phyloP scores from a whole-genome alignment of 331 rosid species.

The Ulmus americana region DNA sequence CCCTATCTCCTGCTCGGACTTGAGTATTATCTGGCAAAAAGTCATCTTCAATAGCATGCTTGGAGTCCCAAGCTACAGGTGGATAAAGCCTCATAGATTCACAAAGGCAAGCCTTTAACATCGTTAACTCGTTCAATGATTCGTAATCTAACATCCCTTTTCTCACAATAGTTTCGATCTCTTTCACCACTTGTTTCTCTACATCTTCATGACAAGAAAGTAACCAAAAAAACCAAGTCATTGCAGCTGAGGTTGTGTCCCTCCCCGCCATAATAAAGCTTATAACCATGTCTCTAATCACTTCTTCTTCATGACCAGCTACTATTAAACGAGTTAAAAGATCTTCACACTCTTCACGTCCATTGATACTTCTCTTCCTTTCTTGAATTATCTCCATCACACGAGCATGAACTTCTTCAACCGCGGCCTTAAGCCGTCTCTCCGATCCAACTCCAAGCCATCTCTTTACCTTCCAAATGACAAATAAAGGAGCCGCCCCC shows the following conservation, averaged over 20 bases:
- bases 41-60: conserved; percentile 61
- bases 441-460: conserved; percentile 77
- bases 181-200: conserved; percentile 42
- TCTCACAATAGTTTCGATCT: conserved; percentile 17
- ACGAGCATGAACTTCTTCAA: conserved; percentile 43
- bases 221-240: conserved; percentile 89
- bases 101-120: conserved; percentile 62
- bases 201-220: conserved; percentile 39
- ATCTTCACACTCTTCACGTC: conserved; percentile 30
- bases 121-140: conserved; percentile 39
- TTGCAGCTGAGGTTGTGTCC: conserved; percentile 84
- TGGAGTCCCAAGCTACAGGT: conserved; percentile 90
- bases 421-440: conserved; percentile 41
- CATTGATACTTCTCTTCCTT: conserved; percentile 32
- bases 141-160: conserved; percentile 28
- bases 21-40: conserved; percentile 59
- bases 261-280: conserved; percentile 86
- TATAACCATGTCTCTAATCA: conserved; percentile 68
- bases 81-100: conserved; percentile 89
- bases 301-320: conserved; percentile 54
- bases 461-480: conserved; percentile 71
- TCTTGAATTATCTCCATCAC: conserved; percentile 43
- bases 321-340: conserved; percentile 55
- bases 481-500: conserved; percentile 54
- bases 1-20: conserved; percentile 63